Conservation (phyloP, 139 green algal genomes). For the Dunaliella sp. region DNA sequence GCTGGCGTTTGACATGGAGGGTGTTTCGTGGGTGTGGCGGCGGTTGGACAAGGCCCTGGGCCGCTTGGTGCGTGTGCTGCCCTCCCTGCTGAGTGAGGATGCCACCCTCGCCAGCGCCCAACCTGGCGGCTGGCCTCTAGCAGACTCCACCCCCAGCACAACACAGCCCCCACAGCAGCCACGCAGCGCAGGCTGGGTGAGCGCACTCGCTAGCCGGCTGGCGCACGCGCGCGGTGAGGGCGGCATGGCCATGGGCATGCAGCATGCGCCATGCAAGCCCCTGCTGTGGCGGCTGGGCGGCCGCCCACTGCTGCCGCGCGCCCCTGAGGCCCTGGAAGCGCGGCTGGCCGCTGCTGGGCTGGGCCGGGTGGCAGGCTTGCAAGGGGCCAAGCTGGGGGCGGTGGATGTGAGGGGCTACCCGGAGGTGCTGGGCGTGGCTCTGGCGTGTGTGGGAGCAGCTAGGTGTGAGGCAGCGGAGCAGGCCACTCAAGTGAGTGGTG, state of each 20-base stretch:
- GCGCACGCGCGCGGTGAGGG: slow-evolving; percentile 24
- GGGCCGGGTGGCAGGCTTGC: slow-evolving; percentile 3
- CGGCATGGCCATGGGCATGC: slow-evolving; percentile 35
- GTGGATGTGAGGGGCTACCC: slow-evolving; percentile 35
- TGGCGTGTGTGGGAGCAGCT: not conserved
- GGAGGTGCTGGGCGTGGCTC: slow-evolving; percentile 4
- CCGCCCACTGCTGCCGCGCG: slow-evolving; percentile 64
- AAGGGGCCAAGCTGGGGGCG: slow-evolving; percentile 28
- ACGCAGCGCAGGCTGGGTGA: not conserved
- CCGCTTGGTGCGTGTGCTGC: slow-evolving; percentile 23
- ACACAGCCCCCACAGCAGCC: too few species aligned
- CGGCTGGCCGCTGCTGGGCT: slow-evolving; percentile 30
- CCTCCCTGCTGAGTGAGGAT: not conserved
- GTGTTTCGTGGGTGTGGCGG: slow-evolving; percentile 60
- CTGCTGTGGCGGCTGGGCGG: slow-evolving; percentile 79
- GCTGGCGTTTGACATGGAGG: slow-evolving; percentile 34
- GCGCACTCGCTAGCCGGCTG: not conserved
- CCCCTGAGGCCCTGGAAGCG: slow-evolving; percentile 24
- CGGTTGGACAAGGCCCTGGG: slow-evolving; percentile 46
- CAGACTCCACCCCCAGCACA: not conserved
- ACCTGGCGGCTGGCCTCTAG: not conserved
- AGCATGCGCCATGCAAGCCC: slow-evolving; percentile 47
- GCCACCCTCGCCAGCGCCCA: not conserved
- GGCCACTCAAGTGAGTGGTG: not conserved
- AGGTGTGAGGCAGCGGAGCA: not conserved